Percentiles rank a stretch among this genome's conserved stretches.
Conservation (phyloP, 305 asterid species). For the Fraxinus greggii region DNA sequence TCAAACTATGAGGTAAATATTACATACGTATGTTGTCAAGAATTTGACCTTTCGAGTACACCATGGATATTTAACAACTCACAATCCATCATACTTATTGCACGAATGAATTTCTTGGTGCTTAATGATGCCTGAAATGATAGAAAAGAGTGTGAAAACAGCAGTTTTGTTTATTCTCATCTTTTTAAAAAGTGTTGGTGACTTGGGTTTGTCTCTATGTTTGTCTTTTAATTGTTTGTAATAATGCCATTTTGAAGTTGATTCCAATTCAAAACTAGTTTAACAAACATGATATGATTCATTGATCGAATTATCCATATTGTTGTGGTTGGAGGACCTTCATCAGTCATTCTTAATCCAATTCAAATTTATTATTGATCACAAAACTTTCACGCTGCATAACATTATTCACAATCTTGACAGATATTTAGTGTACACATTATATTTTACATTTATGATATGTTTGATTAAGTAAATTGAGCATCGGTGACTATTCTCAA, state of each 20-base stretch:
- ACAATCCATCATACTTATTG: background rate
- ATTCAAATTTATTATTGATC: background rate
- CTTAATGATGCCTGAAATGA: background rate
- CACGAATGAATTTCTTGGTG: background rate
- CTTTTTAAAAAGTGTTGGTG: slow-evolving; percentile 24
- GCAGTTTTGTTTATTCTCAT: background rate
- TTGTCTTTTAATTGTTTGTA: background rate
- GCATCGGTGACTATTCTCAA: too few relatives aligned
- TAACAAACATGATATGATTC: background rate
- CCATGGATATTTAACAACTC: background rate
- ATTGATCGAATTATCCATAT: background rate
- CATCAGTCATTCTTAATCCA: background rate
- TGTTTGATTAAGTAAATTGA: background rate
- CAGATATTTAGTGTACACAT: background rate
- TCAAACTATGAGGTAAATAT: background rate
- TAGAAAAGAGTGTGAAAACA: background rate
- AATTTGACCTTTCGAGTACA: background rate
- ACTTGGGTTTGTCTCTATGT: slow-evolving; percentile 26
- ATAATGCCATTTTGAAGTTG: background rate
- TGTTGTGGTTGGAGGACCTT: background rate
- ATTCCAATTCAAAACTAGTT: background rate
- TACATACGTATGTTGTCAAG: background rate
- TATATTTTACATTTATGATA: background rate
- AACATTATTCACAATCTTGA: background rate
- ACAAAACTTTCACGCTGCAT: background rate